phyloP scores from a whole-genome alignment of 2,329 filamentous ascomycete genomes.

The Scopulariopsis brevicaulis region DNA sequence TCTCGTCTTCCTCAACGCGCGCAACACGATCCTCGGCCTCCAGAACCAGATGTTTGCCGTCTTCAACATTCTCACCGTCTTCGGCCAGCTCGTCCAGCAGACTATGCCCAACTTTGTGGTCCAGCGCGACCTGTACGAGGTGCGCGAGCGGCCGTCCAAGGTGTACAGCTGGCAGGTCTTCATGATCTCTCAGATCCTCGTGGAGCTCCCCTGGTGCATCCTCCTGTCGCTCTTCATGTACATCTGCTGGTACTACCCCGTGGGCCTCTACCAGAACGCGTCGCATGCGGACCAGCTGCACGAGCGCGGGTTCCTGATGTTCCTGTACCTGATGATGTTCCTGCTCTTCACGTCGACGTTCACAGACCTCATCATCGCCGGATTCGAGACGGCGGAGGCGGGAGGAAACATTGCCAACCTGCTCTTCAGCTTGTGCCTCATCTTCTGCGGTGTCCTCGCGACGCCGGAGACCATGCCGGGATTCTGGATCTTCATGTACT shows the following conservation, averaged over 20 bases:
- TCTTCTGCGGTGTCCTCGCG: conserved; percentile 69
- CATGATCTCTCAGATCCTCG: conserved; percentile 70
- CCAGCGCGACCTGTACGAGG: conserved; percentile 73
- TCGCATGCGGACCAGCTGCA: conserved; percentile 44
- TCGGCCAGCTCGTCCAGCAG: conserved; percentile 68
- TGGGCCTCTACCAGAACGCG: conserved; percentile 66
- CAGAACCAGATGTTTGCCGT: conserved; percentile 82
- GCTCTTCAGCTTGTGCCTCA: conserved; percentile 59
- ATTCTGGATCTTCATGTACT: conserved; percentile 83
- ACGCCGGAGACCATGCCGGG: conserved; percentile 48
- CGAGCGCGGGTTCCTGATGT: conserved; percentile 68
- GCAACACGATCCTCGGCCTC: conserved; percentile 62
- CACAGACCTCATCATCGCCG: conserved; percentile 65
- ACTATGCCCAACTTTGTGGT: conserved; percentile 81
- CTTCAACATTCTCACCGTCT: conserved; percentile 75
- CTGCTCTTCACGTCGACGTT: conserved; percentile 75
- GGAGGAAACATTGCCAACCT: conserved; percentile 68
- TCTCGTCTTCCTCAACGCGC: conserved; percentile 66
- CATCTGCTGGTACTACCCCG: conserved; percentile 77
- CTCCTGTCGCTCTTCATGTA: conserved; percentile 68
- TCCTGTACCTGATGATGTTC: conserved; percentile 65
- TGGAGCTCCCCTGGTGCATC: conserved; percentile 78
- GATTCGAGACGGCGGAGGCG: conserved; percentile 62
- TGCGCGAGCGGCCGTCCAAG: conserved; percentile 73
- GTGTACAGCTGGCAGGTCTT: conserved; percentile 80